Base-by-base conservation (phyloP, 805 yeast species). In the Komagataella phaffii region DNA sequence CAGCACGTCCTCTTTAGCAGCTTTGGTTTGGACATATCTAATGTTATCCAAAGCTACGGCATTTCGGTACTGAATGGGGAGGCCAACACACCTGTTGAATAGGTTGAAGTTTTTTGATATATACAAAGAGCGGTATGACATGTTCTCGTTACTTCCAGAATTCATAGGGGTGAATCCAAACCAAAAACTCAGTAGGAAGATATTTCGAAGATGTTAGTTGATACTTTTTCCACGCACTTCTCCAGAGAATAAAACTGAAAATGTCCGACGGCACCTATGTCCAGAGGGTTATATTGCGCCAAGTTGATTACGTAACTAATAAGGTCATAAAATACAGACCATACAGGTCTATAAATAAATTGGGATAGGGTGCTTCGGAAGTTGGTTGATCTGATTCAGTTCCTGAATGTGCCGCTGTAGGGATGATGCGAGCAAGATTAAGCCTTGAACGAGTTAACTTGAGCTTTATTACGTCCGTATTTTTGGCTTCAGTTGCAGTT, bases 1-100 rank as follows among this genome's bases (percentile, higher is more conserved):
- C 24, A 63, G 40, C n/a, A 71, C 63, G 47, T 64, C 70, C 5
- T 56, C 60, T n/a, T 63, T 62, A 6, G 59, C 51, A 3, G 56
- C 49, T 2, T 46, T 63, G 61, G 12, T 66, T 61, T 50, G 51
- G n/a, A 49, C 45, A 24, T 21, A 49, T 40, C 51, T 19, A 6
- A 45, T 44, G 47, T 45, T 30, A 14, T 30, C 40, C 40, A 30
- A 30, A 14, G 40, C 40, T 8, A 30, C 40, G 14, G 40, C 40
- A 30, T 30, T 30, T 30, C 40, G 40, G 40, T 30, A 30, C 10
- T 30, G 40, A 30, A 30, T 30, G 40, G 40, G 40, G 14, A 30
- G 40, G 14, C 40, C 40, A 10, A 30, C 40, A 14, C 40, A 30
- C 40, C 40, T 30, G 40, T 30, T 30, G 14, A 30, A 30, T 30